Evolutionary conservation across 2,329 filamentous ascomycete genomes (phyloP).

Genomic region (Chaetomium olivaceum): DNA sequence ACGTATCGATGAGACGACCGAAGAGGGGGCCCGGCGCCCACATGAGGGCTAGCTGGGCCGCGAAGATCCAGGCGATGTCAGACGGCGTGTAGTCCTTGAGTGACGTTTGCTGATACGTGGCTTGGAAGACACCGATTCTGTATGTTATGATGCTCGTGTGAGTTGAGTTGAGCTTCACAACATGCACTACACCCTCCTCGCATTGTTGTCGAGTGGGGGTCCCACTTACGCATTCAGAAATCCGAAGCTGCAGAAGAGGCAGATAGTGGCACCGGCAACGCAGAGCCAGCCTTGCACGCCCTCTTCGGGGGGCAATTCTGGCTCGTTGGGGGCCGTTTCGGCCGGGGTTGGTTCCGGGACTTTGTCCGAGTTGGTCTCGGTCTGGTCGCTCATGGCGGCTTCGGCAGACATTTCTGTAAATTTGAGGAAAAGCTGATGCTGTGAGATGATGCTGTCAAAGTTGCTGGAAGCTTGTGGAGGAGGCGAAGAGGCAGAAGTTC

Average conservation of each 20-base stretch:
- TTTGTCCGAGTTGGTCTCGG: neutral
- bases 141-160: neutral
- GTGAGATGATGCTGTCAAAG: neutral
- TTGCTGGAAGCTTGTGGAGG: neutral
- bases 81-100: constrained; percentile 1
- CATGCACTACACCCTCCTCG: neutral
- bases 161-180: neutral
- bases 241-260: constrained; percentile 4
- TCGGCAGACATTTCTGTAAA: neutral
- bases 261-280: constrained; percentile 2
- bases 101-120: neutral
- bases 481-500: neutral
- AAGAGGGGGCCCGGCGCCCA: constrained; percentile 4
- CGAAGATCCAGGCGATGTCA: constrained; percentile 4
- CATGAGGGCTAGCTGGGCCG: constrained; percentile 3
- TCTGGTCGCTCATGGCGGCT: constrained; percentile 1
- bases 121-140: constrained; percentile 8
- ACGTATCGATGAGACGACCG: constrained; percentile 4
- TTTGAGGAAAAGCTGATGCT: neutral
- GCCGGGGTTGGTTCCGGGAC: neutral
- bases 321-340: neutral
- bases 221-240: constrained; percentile 1
- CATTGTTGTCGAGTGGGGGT: neutral
- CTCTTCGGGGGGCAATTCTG: neutral
- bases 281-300: constrained; percentile 3